These are phyloP conservation scores for Alternaria brassicae DNA, from an alignment of 2,329 filamentous ascomycete species.

Conservation along the genomic window DNA sequence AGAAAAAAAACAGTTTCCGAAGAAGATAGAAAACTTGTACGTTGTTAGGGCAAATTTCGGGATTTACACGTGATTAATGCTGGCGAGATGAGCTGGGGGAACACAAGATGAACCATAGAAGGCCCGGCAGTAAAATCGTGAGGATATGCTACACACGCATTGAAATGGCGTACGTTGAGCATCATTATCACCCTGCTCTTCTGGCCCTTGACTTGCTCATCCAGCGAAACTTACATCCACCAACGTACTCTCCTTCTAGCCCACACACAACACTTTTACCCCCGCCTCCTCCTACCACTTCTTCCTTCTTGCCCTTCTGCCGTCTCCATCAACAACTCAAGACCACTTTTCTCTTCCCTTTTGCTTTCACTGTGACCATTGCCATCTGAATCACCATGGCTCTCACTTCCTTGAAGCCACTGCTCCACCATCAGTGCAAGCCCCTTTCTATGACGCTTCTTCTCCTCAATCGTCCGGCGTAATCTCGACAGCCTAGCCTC, in stretches of 20 bases:
- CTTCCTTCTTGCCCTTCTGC: not conserved
- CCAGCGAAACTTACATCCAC: no score
- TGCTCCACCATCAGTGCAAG: constrained; percentile 1
- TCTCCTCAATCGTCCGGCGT: not conserved
- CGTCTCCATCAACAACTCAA: no score
- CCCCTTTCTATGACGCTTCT: not conserved
- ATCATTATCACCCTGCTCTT: no score
- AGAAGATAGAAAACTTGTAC: no score
- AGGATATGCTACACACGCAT: no score
- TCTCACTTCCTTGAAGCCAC: constrained; percentile 2
- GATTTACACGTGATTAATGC: not conserved
- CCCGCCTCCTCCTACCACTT: not conserved
- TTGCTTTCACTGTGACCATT: not conserved
- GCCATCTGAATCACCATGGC: not conserved
- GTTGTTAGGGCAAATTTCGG: not conserved
- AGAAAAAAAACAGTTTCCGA: no score
- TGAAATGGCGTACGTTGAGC: not conserved
- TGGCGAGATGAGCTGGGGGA: not conserved
- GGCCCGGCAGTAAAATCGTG: not conserved
- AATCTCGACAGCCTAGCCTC: not conserved
- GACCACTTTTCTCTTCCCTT: not conserved
- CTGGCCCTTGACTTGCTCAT: no score
- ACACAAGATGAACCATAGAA: not conserved
- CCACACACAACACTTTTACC: not conserved
- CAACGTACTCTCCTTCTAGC: not conserved